Base-by-base conservation (phyloP, 208 protist species). In the Trypanosoma mega region DNA sequence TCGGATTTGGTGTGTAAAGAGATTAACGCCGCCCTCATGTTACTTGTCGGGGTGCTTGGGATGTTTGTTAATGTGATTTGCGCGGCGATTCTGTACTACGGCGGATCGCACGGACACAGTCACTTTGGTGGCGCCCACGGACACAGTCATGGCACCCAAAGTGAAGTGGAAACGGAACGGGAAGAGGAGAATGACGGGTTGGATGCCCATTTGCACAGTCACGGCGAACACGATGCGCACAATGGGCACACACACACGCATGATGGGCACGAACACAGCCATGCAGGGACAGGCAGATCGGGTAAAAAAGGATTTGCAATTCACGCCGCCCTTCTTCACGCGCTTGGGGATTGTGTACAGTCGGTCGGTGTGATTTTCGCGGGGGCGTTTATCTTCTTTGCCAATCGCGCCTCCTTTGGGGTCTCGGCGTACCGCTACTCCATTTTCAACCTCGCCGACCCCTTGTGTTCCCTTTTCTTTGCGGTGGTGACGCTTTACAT, bases 261-360 rank as follows among this genome's bases (percentile, higher is more conserved):
- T 8, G 4, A 54, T 27, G 29, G 52, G 1, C 54, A 70, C 18
- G 20, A 14, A 2, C 12, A 48, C 6, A 29, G 14, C 46, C 30
- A 36, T 14, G 51, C 16, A 37, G 37, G 16, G 39, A 4, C 24
- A 16, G 18, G 5, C 43, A 43, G 33, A 0, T 72, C 65, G 48
- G 34, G 21, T n/a, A 63, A 74, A 50, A 68, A 47, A 30, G 73
- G 76, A 9, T 82, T 84, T 27, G 80, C 83, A 24, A 78, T 97
- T 24, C 74, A 90, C 41, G 78, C 92, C 0, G 89, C 92, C 12
- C 80, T 94, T 21, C 79, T 97, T 30, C 92, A 97, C 61, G 90
- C 87, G 1, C 65, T 97, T 7, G 90, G 90, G n/a, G 92, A 97
- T 60, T 94, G 85, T 59, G 75, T 96, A 0, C 92, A 96, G 80